phyloP scores from a whole-genome alignment of 192 early-diverging fungal genomes.

The Gigaspora rosea region DNA sequence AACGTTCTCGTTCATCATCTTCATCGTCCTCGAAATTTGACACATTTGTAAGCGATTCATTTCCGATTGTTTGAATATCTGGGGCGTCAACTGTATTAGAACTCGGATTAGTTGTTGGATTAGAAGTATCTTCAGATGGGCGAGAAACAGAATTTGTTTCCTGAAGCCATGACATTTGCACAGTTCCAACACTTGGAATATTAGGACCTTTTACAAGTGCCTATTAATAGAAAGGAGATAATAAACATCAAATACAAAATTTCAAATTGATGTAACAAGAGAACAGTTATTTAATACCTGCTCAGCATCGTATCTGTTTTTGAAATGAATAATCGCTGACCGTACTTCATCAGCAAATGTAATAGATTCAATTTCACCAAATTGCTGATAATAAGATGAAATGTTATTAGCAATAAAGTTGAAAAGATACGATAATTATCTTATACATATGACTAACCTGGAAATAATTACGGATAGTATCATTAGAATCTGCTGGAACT shows the following conservation, averaged over 20 bases:
- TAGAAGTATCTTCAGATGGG: slow-evolving; percentile 34
- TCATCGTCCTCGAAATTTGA: slow-evolving; percentile 33
- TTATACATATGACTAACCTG: slow-evolving; percentile 49
- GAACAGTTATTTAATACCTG: slow-evolving; percentile 40
- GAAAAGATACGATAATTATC: background rate
- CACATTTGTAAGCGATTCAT: background rate
- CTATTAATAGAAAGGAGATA: slow-evolving; percentile 9
- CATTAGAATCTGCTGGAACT: slow-evolving; percentile 45
- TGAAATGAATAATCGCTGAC: slow-evolving; percentile 55
- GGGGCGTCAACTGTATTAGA: background rate
- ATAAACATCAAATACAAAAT: background rate
- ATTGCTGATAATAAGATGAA: slow-evolving; percentile 36
- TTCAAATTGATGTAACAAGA: background rate
- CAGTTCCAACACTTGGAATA: slow-evolving; percentile 27
- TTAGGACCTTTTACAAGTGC: slow-evolving; percentile 35
- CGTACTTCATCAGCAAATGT: slow-evolving; percentile 43
- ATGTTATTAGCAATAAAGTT: background rate
- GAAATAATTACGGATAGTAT: slow-evolving; percentile 60
- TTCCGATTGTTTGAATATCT: background rate
- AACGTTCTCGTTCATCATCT: slow-evolving; percentile 42
- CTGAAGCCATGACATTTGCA: slow-evolving; percentile 37
- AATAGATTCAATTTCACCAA: slow-evolving; percentile 54
- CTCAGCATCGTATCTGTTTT: slow-evolving; percentile 60
- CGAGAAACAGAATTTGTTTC: slow-evolving; percentile 30
- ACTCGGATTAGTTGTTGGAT: background rate